Percentiles rank a stretch among this genome's conserved stretches.
Conservation (phyloP, 2,329 filamentous ascomycete genomes). For the Fusarium continuum region DNA sequence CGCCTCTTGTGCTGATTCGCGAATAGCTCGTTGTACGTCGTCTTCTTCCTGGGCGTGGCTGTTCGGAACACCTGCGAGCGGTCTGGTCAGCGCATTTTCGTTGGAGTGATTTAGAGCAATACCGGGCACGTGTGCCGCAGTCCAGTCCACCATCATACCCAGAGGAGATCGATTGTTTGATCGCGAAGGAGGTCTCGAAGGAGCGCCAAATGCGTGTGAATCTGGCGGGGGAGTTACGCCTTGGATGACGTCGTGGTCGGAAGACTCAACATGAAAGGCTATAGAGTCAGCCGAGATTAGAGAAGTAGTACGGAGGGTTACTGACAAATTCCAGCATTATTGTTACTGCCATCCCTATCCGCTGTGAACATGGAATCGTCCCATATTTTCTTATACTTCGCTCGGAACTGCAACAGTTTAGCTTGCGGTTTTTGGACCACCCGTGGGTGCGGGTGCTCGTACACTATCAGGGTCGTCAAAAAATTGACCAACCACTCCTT, state of each 20-base stretch:
- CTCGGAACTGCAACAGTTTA: slow-evolving; percentile 52
- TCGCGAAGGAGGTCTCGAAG: slow-evolving; percentile 70
- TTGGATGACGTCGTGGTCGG: slow-evolving; percentile 56
- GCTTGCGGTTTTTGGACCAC: slow-evolving; percentile 1
- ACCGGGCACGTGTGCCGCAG: slow-evolving; percentile 54
- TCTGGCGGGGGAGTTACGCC: slow-evolving; percentile 54
- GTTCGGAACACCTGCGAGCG: slow-evolving; percentile 51
- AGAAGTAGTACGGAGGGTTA: background rate
- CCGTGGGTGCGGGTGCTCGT: slow-evolving; percentile 17
- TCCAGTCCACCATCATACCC: slow-evolving; percentile 61
- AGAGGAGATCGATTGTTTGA: slow-evolving; percentile 66
- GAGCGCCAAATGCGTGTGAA: slow-evolving; percentile 56
- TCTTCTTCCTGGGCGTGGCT: slow-evolving; percentile 59
- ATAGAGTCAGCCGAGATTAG: slow-evolving; percentile 38
- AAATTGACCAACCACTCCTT: slow-evolving; percentile 61
- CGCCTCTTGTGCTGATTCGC: slow-evolving; percentile 63
- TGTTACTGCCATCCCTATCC: slow-evolving; percentile 60
- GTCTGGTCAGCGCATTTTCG: slow-evolving; percentile 40
- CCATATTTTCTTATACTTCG: slow-evolving; percentile 60
- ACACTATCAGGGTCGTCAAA: slow-evolving; percentile 57
- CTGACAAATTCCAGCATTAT: slow-evolving; percentile 58
- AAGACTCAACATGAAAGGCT: slow-evolving; percentile 67
- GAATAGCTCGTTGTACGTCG: slow-evolving; percentile 65
- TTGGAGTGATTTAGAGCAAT: slow-evolving; percentile 39
- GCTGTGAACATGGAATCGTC: slow-evolving; percentile 63